Base-by-base conservation (phyloP, 345 rosid genomes). In the Salix koriyanagi region DNA sequence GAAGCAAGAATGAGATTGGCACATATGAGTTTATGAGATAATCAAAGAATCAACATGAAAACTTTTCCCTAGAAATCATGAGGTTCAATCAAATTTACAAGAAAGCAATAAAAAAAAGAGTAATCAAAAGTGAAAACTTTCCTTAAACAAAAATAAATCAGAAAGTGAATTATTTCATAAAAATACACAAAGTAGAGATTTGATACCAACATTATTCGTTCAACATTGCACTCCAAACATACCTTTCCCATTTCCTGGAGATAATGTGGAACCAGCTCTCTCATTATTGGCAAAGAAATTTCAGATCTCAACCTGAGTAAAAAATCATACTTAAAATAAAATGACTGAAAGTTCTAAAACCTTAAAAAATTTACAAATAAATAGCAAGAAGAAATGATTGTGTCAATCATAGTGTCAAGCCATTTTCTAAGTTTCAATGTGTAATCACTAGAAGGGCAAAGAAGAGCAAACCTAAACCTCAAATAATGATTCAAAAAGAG, bases 241-340 rank as follows among this genome's bases (percentile, higher is more conserved):
- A 96, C 99, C 96, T 93, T 96, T 80, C 94, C 88, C 26, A 86
- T 73, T 77, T 93, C 98, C 82, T 91, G 98, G 76, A 96, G 98
- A 87, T 96, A 96, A 85, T 96, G 97, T 19, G 98, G 98, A 86
- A 91, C 88, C 85, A 96, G 87, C 82, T 96, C 98, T 90, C 88
- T 96, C 91, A 91, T 87, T 65, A 96, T 90, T 60, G 98, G 99
- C 82, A 96, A 87, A 79, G 96, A 89, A 85, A 96, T 91, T 86
- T 96, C 99, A 82, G 99, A 87, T 76, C 93, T 90, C 83, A 87
- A 85, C 94, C 99, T 96, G 91, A 65, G 73, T 42, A 80, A 16
- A 75, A 69, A 75, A 69, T 37, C 65, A 70, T 60, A 44, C 46
- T n/a, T 21, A 1, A n/a, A 44, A 37, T 56, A 9, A 67, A 42